phyloP scores from a whole-genome alignment of 352 stramenopile genomes.

The Globisporangium cystogenes region DNA sequence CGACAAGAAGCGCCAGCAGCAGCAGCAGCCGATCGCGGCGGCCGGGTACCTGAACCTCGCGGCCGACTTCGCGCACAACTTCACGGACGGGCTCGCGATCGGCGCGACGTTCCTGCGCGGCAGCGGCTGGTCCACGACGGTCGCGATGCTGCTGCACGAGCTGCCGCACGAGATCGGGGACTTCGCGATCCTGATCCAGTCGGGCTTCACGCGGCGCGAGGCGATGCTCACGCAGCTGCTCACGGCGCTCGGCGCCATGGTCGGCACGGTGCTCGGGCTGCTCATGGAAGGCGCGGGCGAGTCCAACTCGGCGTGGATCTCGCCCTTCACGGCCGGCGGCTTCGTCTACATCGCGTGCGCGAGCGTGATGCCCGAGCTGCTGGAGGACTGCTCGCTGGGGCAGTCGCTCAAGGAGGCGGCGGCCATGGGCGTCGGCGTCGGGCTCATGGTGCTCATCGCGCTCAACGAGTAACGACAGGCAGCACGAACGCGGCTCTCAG shows the following conservation, averaged over 20 bases:
- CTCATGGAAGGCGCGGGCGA: slow-evolving; percentile 67
- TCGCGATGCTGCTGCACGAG: slow-evolving; percentile 89
- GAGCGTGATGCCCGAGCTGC: slow-evolving; percentile 89
- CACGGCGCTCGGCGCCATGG: slow-evolving; percentile 89
- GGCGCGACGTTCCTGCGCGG: slow-evolving; percentile 83
- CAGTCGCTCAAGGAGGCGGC: slow-evolving; percentile 67
- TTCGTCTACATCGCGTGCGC: slow-evolving; percentile 93
- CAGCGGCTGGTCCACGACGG: slow-evolving; percentile 78
- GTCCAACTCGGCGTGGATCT: slow-evolving; percentile 74
- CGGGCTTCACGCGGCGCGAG: slow-evolving; percentile 83
- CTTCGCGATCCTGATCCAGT: slow-evolving; percentile 90
- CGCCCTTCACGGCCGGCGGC: slow-evolving; percentile 80
- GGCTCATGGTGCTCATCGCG: slow-evolving; percentile 76
- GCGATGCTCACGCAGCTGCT: slow-evolving; percentile 90
- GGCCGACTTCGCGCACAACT: slow-evolving; percentile 91
- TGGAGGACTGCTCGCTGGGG: slow-evolving; percentile 76
- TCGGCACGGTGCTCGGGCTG: slow-evolving; percentile 84
- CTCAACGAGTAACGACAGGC: slow-evolving; percentile 40
- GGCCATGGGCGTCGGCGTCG: slow-evolving; percentile 65
- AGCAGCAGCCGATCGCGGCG: slow-evolving; percentile 51
- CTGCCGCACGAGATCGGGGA: slow-evolving; percentile 91
- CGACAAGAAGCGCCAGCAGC: slow-evolving; percentile 9
- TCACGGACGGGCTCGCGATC: slow-evolving; percentile 92
- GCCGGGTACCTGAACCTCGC: slow-evolving; percentile 89
- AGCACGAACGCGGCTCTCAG: background rate